Conservation (phyloP, 1,284 basidiomycete species). For the Anthracocystis walkeri region DNA sequence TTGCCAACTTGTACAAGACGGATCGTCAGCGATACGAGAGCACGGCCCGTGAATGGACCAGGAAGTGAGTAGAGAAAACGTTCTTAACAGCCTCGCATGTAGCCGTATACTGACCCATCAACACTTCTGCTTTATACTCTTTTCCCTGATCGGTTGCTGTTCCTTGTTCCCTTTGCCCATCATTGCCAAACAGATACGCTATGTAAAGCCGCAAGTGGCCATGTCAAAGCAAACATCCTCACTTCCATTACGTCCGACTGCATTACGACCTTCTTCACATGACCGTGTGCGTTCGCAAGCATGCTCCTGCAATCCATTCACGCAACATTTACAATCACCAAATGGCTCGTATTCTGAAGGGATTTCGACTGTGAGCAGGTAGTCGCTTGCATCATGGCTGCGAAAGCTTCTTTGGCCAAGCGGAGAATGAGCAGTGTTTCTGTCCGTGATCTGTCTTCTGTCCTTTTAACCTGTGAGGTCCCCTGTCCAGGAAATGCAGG, state of each 20-base stretch:
- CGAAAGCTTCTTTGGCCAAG: background rate
- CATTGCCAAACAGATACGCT: conserved; percentile 34
- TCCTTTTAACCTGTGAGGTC: too few species aligned
- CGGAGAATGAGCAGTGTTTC: background rate
- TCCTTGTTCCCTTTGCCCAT: background rate
- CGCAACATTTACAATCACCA: conserved; percentile 20
- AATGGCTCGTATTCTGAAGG: background rate
- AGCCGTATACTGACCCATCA: background rate
- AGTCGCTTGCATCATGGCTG: background rate
- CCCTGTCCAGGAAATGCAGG: too few species aligned
- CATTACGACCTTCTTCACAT: conserved; percentile 30
- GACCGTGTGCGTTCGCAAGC: conserved; percentile 32
- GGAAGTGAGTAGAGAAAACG: conserved; percentile 57
- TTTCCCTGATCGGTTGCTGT: background rate
- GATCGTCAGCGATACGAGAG: conserved; percentile 68
- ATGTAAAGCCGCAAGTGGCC: conserved; percentile 34
- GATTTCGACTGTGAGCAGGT: background rate
- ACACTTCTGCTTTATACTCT: too few species aligned
- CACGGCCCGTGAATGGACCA: conserved; percentile 69
- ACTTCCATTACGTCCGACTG: conserved; percentile 12
- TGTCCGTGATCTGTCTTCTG: background rate
- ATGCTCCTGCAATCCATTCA: conserved; percentile 36
- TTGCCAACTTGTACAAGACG: conserved; percentile 69
- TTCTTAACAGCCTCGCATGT: background rate
- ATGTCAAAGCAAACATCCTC: conserved; percentile 18